These are phyloP conservation scores for Tricholoma terreum DNA, from an alignment of 768 basidiomycete genomes.

Conservation along the genomic window DNA sequence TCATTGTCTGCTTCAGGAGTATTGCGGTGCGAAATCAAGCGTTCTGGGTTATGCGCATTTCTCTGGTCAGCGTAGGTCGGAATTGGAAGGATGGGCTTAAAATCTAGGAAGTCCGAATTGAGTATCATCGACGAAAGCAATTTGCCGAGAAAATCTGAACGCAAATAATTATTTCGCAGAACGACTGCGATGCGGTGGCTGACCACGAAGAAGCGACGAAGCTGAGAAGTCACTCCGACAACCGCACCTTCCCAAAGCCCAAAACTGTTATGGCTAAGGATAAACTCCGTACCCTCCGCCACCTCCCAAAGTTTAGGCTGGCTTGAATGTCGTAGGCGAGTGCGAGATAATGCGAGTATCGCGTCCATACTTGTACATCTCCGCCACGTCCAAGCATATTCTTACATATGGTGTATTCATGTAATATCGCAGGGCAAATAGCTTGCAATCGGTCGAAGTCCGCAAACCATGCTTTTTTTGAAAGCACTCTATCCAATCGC, in stretches of 20 bases:
- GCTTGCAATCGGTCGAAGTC: neutral
- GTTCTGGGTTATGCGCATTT: no score
- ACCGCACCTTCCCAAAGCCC: constrained; percentile 28
- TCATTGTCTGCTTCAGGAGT: no score
- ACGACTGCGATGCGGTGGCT: constrained; percentile 27
- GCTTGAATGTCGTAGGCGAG: constrained; percentile 4
- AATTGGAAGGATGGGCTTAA: neutral
- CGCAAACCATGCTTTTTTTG: no score
- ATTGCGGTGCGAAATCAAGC: no score
- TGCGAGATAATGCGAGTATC: constrained; percentile 3
- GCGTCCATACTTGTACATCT: neutral
- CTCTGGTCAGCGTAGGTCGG: no score
- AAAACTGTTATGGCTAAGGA: constrained; percentile 24
- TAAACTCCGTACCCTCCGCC: constrained; percentile 25
- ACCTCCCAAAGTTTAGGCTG: constrained; percentile 21
- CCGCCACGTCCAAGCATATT: neutral
- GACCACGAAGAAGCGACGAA: constrained; percentile 27
- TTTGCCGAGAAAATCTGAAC: constrained; percentile 1
- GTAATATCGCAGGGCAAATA: neutral
- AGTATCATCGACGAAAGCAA: constrained; percentile 5
- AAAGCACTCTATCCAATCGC: constrained; percentile 16
- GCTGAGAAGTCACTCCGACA: neutral
- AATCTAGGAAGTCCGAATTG: neutral
- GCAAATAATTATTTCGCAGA: constrained; percentile 12
- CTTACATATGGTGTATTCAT: neutral